phyloP scores from a whole-genome alignment of 1,139 yeast species.

The Blastobotrys apis region DNA sequence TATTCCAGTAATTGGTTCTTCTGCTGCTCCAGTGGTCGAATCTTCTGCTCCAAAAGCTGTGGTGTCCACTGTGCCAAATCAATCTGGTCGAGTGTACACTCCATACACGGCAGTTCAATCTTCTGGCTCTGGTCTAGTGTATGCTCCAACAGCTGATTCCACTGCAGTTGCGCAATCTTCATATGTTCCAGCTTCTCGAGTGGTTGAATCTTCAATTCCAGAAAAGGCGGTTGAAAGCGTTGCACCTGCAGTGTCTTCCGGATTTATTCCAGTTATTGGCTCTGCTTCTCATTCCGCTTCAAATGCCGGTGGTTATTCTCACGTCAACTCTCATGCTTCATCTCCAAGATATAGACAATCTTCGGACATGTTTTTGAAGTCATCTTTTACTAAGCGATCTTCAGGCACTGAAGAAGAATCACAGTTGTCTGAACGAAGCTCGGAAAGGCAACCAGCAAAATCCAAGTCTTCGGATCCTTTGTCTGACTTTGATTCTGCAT shows the following conservation, averaged over 20 bases:
- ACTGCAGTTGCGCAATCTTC: too few species aligned
- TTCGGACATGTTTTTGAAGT: slow-evolving; percentile 7
- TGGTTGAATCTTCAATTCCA: not conserved
- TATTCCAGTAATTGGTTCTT: not conserved
- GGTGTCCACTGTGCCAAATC: too few species aligned
- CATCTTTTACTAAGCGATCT: slow-evolving; percentile 11
- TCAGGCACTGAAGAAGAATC: slow-evolving; percentile 3
- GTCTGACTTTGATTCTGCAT: slow-evolving; percentile 27
- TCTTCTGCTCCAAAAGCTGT: too few species aligned
- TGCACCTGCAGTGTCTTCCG: not conserved
- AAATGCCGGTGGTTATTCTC: not conserved
- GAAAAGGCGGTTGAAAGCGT: not conserved
- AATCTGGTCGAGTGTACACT: too few species aligned
- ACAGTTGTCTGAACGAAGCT: not conserved
- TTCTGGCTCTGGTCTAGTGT: too few species aligned
- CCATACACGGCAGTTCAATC: too few species aligned
- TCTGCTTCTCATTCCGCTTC: not conserved
- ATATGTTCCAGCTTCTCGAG: too few species aligned
- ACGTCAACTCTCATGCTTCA: not conserved
- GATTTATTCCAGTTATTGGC: not conserved
- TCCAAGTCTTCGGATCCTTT: slow-evolving; percentile 13
- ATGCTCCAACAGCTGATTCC: too few species aligned
- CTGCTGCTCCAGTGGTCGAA: not conserved
- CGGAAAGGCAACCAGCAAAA: not conserved
- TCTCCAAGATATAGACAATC: too few species aligned